Percentiles rank a stretch among this genome's conserved stretches.
These are phyloP conservation scores for Lachancea meyersii DNA, from an alignment of 805 yeast genomes.

Conservation along the genomic window DNA sequence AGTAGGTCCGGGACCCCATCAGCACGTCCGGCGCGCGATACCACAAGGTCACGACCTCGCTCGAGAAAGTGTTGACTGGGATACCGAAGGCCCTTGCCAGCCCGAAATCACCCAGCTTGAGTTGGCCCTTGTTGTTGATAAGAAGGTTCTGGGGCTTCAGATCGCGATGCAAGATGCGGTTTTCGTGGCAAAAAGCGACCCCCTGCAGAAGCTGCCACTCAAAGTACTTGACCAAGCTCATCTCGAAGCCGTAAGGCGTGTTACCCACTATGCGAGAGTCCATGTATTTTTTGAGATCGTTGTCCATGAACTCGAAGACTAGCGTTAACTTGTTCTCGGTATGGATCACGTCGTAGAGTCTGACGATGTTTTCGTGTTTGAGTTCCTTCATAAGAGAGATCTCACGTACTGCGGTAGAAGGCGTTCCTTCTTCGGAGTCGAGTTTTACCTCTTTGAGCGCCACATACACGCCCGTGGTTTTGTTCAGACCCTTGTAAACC, in stretches of 20 bases:
- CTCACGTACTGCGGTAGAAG: slow-evolving; percentile 96
- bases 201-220: slow-evolving; percentile 91
- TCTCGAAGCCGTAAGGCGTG: slow-evolving; percentile 33
- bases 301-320: slow-evolving; percentile 88
- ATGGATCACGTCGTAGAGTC: slow-evolving; percentile 89
- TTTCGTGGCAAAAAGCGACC: slow-evolving; percentile 87
- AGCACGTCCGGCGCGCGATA: slow-evolving; percentile 94
- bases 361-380: slow-evolving; percentile 87
- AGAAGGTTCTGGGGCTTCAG: slow-evolving; percentile 93
- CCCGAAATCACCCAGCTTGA: slow-evolving; percentile 89
- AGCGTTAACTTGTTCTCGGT: slow-evolving; percentile 90
- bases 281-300: slow-evolving; percentile 95
- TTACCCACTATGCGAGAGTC: slow-evolving; percentile 47
- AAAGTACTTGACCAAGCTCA: slow-evolving; percentile 73
- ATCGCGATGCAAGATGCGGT: slow-evolving; percentile 90
- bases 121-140: slow-evolving; percentile 91
- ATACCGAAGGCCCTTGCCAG: slow-evolving; percentile 96
- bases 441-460: slow-evolving; percentile 92
- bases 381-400: slow-evolving; percentile 90
- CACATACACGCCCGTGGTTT: slow-evolving; percentile 86
- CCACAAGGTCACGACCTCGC: slow-evolving; percentile 97
- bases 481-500: slow-evolving; percentile 91
- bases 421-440: slow-evolving; percentile 97
- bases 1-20: slow-evolving; percentile 93
- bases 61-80: slow-evolving; percentile 93